These are phyloP conservation scores for Botrytis paeoniae DNA, from an alignment of 2,329 filamentous ascomycete species.

Conservation along the genomic window DNA sequence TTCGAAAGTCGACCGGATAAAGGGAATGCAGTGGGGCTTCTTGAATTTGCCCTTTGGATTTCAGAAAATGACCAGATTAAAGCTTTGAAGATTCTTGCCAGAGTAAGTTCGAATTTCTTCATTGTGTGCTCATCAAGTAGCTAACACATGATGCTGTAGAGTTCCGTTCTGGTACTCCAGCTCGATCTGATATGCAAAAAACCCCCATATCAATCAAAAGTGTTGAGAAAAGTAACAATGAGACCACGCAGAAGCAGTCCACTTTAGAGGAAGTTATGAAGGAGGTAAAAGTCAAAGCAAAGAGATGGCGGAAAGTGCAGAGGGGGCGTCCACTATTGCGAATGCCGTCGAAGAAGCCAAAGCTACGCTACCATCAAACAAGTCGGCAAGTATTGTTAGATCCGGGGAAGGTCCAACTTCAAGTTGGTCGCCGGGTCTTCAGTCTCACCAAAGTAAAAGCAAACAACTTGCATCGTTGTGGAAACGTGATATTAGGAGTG, in stretches of 20 bases:
- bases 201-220: too few relatives aligned
- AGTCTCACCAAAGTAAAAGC: background rate
- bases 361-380: background rate
- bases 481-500: background rate
- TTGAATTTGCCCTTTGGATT: conserved; percentile 5
- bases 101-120: background rate
- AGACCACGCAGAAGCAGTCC: background rate
- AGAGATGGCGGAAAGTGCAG: background rate
- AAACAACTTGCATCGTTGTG: background rate
- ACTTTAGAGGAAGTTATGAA: background rate
- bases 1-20: background rate
- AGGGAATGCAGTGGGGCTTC: too few relatives aligned
- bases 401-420: background rate
- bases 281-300: background rate
- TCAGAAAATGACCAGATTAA: background rate
- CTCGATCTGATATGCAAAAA: background rate
- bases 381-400: background rate
- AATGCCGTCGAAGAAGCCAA: background rate
- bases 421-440: background rate
- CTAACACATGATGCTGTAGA: background rate
- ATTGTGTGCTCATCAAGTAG: background rate
- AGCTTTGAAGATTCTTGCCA: background rate
- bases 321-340: background rate
- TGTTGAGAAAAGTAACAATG: background rate
- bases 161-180: background rate